Conservation (phyloP, 164 flowering plant genomes). For the Vitis cinerea region DNA sequence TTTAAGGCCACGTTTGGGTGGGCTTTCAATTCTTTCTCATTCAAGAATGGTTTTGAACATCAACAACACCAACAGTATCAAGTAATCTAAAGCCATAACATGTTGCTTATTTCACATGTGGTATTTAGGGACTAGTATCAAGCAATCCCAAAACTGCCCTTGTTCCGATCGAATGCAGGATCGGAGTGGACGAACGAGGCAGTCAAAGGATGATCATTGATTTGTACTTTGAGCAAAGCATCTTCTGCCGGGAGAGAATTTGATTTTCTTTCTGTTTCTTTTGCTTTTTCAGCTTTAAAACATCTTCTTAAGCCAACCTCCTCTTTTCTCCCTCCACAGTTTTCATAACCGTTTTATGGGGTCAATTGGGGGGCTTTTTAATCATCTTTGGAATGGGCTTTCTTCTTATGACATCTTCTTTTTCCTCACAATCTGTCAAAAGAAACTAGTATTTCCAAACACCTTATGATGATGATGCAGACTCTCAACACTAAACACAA, state of each 20-base stretch:
- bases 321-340: conserved; percentile 1
- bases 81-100: too few relatives aligned
- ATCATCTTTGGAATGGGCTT: neutral
- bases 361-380: neutral
- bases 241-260: conserved; percentile 19
- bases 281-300: conserved; percentile 40
- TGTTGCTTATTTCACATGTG: too few relatives aligned
- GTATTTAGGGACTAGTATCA: too few relatives aligned
- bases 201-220: conserved; percentile 41
- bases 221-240: conserved; percentile 41
- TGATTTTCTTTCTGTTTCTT: conserved; percentile 24
- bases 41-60: too few relatives aligned
- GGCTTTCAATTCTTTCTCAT: too few relatives aligned
- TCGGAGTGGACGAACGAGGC: conserved; percentile 23
- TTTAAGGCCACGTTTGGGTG: too few relatives aligned
- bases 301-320: neutral
- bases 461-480: too few relatives aligned
- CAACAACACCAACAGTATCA: too few relatives aligned
- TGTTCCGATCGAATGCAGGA: neutral
- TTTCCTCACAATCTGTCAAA: conserved; percentile 11
- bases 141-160: conserved; percentile 2
- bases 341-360: conserved; percentile 2
- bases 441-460: conserved; percentile 3
- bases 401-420: conserved; percentile 10
- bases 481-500: too few relatives aligned